These are phyloP conservation scores for Psilocybe azurescens DNA, from an alignment of 768 basidiomycete species.

Conservation along the genomic window DNA sequence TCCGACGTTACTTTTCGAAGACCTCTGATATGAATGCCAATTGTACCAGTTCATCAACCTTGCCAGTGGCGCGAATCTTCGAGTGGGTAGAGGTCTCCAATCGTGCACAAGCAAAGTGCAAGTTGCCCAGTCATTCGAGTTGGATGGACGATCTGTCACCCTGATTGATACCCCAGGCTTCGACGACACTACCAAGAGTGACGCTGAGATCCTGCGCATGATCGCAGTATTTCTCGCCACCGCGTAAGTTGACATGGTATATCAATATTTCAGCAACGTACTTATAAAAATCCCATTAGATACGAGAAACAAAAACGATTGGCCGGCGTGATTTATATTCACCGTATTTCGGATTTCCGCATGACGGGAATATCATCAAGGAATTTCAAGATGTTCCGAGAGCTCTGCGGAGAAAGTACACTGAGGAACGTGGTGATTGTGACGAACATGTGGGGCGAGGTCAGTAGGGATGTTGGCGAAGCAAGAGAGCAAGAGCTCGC, in stretches of 20 bases:
- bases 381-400: constrained; percentile 55
- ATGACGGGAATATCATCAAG: constrained; percentile 52
- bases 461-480: constrained; percentile 39
- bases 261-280: no score
- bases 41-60: constrained; percentile 55
- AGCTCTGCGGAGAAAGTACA: constrained; percentile 54
- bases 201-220: constrained; percentile 50
- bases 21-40: not conserved
- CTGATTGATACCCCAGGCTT: constrained; percentile 67
- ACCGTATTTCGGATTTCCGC: constrained; percentile 55
- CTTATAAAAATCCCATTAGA: constrained; percentile 16
- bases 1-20: no score
- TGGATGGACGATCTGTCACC: constrained; percentile 45
- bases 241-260: constrained; percentile 25
- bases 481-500: constrained; percentile 49
- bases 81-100: constrained; percentile 46
- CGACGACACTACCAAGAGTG: constrained; percentile 53
- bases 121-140: constrained; percentile 41
- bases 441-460: constrained; percentile 58
- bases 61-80: constrained; percentile 49
- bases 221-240: constrained; percentile 45
- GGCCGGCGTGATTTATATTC: constrained; percentile 57
- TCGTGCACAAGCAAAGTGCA: constrained; percentile 56
- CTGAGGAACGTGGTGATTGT: constrained; percentile 57
- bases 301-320: constrained; percentile 41